phyloP scores from a whole-genome alignment of 176 grass and related monocot genomes.

The Zea mays region DNA sequence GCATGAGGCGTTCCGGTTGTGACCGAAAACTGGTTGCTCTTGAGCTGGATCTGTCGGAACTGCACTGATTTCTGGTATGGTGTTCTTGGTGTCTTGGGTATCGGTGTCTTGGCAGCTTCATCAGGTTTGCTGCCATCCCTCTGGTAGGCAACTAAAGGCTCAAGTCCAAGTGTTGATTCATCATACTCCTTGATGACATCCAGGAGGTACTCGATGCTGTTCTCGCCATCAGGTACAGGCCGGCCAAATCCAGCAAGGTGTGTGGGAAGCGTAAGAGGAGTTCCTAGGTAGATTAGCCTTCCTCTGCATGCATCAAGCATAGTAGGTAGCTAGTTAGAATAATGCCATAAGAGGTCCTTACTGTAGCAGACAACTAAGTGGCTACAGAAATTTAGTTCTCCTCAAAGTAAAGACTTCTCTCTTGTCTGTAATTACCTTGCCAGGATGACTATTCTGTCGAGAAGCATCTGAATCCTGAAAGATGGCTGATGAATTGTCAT shows the following conservation, averaged over 20 bases:
- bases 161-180: constrained; percentile 60
- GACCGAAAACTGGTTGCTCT: constrained; percentile 61
- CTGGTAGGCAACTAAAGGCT: constrained; percentile 68
- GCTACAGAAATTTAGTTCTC: neutral
- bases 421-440: constrained; percentile 41
- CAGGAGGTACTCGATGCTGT: constrained; percentile 71
- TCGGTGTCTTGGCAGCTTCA: constrained; percentile 56
- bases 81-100: constrained; percentile 55
- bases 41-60: constrained; percentile 55
- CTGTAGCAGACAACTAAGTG: neutral
- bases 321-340: constrained; percentile 31
- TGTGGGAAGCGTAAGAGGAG: constrained; percentile 45
- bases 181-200: constrained; percentile 81
- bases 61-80: constrained; percentile 54
- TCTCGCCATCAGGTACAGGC: constrained; percentile 64
- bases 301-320: constrained; percentile 43
- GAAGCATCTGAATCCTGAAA: constrained; percentile 82
- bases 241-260: constrained; percentile 62
- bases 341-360: neutral
- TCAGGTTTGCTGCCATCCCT: constrained; percentile 54
- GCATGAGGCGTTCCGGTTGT: constrained; percentile 34
- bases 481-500: constrained; percentile 95
- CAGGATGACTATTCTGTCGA: constrained; percentile 76
- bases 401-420: neutral
- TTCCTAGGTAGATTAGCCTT: constrained; percentile 58